phyloP scores from a whole-genome alignment of 495 filamentous ascomycete genomes.

The Penicillium parvum region DNA sequence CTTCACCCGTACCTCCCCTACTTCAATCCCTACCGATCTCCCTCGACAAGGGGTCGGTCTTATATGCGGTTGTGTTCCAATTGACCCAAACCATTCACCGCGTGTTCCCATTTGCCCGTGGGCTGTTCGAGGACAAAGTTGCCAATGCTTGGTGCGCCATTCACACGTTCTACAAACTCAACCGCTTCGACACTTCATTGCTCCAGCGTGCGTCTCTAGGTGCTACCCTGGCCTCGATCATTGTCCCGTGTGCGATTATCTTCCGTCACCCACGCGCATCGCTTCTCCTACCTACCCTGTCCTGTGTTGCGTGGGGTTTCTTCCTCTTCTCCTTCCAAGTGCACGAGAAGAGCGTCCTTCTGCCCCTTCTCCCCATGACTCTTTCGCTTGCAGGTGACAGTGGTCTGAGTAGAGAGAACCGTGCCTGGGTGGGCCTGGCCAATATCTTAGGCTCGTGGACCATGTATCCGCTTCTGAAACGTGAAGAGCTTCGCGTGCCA shows the following conservation, averaged over 20 bases:
- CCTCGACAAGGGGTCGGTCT: slow-evolving; percentile 57
- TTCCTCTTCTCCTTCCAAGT: slow-evolving; percentile 97
- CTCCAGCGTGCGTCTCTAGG: slow-evolving; percentile 75
- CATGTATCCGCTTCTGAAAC: slow-evolving; percentile 81
- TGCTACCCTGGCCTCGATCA: slow-evolving; percentile 70
- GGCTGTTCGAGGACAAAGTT: slow-evolving; percentile 97
- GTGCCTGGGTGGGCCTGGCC: slow-evolving; percentile 89
- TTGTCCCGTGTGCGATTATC: slow-evolving; percentile 71
- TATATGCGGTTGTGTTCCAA: slow-evolving; percentile 71
- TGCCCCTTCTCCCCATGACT: slow-evolving; percentile 90
- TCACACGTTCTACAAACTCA: slow-evolving; percentile 83
- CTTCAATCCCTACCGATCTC: slow-evolving; percentile 54
- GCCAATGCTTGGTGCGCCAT: slow-evolving; percentile 96
- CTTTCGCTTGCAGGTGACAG: slow-evolving; percentile 72
- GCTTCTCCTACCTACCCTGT: slow-evolving; percentile 71
- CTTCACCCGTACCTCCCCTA: slow-evolving; percentile 51
- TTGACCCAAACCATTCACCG: slow-evolving; percentile 76
- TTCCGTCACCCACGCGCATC: slow-evolving; percentile 74
- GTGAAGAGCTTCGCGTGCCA: slow-evolving; percentile 78
- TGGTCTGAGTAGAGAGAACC: slow-evolving; percentile 66
- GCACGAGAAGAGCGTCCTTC: slow-evolving; percentile 91
- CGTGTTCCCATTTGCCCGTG: slow-evolving; percentile 91
- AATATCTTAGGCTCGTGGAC: slow-evolving; percentile 92
- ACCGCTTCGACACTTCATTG: slow-evolving; percentile 57
- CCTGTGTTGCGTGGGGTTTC: slow-evolving; percentile 88